Base-by-base conservation (phyloP, 106 monocot species). In the Narthecium ossifragum region DNA sequence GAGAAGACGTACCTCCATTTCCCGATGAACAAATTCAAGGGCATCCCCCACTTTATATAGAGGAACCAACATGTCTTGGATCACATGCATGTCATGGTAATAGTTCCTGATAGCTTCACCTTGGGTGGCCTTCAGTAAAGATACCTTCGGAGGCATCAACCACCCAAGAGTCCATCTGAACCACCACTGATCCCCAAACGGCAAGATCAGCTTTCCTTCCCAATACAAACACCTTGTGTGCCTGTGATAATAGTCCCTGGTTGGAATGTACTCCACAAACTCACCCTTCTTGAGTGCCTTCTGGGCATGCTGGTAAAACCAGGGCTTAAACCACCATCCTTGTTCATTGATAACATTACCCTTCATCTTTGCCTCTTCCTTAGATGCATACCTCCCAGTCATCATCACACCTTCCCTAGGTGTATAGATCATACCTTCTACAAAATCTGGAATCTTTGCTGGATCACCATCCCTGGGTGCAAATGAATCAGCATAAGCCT, bases 261-360 rank as follows among this genome's bases (percentile, higher is more conserved):
- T 80, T 12, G 80, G 80, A 11, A 80, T 75, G 54, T 80, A 80
- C 54, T 80, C 80, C 26, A 66, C 70, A 67, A 80, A 80, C 26
- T 80, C 66, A 0, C 80, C 80, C 31, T 43, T 75, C 56, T 65
- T 67, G 8, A 75, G 49, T 8, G 80, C 80, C 1, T 50, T 55
- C 56, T 80, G 68, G 18, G 70, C 75, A 51, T 75, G 75, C 69
- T 81, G 81, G 30, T 76, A 81, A 26, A 81, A 80, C 80, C 80
- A 80, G 0, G 75, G 53, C 53, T 80, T 80, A 46, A 80, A 80
- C 80, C 80, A 80, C 80, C 80, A 80, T 0, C 80, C 75, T 1
- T 71, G 31, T 33, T 66, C 57, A 40, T 80, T 80, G 34, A 75
- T 75, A 38, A 55, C 55, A 34, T 71, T 75, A 13, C 80, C 80